Evolutionary conservation across 495 filamentous ascomycete species (phyloP).

Genomic region (Beverwykella pulmonaria): DNA sequence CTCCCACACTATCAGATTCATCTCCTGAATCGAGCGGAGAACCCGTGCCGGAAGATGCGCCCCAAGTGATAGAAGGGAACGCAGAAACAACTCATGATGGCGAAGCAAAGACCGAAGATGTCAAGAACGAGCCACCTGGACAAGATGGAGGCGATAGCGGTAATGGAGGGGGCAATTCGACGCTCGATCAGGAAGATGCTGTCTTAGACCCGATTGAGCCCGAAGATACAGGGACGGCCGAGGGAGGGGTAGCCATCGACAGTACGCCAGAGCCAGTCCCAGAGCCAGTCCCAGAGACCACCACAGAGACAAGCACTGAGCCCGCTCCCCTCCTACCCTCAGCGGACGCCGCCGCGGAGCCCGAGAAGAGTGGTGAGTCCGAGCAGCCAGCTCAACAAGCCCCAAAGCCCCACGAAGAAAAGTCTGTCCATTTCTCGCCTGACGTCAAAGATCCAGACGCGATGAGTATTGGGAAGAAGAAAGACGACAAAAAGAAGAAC

Average conservation of each 20-base stretch:
- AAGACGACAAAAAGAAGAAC: constrained; percentile 25
- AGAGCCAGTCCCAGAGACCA: background rate
- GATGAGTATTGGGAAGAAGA: constrained; percentile 17
- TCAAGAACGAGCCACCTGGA: constrained; percentile 19
- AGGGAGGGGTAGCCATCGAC: constrained; percentile 5
- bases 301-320: background rate
- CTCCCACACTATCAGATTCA: constrained; percentile 6
- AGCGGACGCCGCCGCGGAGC: constrained; percentile 3
- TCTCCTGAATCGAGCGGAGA: constrained; percentile 10
- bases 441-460: constrained; percentile 33
- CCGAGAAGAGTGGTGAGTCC: constrained; percentile 18
- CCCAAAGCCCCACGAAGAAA: constrained; percentile 15
- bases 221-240: background rate
- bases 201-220: constrained; percentile 8
- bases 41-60: background rate
- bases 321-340: constrained; percentile 7
- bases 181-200: background rate
- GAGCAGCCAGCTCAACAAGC: constrained; percentile 21
- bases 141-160: background rate
- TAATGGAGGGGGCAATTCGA: background rate
- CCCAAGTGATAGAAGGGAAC: background rate
- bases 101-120: constrained; percentile 8
- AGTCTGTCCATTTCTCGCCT: constrained; percentile 33
- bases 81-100: background rate
- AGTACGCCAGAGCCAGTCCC: background rate